Evolutionary conservation across 306 rosid genomes (phyloP).

Genomic region (Begonia masoniana): DNA sequence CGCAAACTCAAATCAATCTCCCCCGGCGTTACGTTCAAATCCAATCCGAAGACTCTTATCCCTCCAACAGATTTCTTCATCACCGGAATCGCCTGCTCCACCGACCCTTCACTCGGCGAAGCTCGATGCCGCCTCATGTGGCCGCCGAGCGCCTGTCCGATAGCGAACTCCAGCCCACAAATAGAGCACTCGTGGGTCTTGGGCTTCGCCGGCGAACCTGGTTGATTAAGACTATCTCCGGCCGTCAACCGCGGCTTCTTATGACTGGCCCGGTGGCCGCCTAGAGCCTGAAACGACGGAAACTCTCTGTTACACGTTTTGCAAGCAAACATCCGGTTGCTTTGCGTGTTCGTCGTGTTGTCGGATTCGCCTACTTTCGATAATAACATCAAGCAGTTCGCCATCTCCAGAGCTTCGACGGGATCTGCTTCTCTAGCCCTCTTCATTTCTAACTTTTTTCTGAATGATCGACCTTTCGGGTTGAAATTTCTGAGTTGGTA

Average conservation of each 20-base stretch:
- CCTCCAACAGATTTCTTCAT: conserved; percentile 1
- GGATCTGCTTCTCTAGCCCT: conserved; percentile 26
- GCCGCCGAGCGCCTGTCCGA: conserved; percentile 88
- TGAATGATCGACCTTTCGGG: too few species aligned
- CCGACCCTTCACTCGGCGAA: conserved; percentile 16
- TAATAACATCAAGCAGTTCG: conserved; percentile 38
- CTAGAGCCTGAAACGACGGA: conserved; percentile 70
- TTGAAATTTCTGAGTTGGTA: too few species aligned
- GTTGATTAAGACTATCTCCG: conserved; percentile 1
- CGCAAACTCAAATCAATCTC: conserved; percentile 31
- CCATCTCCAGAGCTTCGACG: conserved; percentile 3
- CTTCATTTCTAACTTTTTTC: conserved; percentile 20
- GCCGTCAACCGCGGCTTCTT: conserved; percentile 37
- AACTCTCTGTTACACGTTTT: conserved; percentile 52
- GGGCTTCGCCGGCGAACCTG: conserved; percentile 12
- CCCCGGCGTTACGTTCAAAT: conserved; percentile 33
- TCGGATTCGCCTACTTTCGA: conserved; percentile 26
- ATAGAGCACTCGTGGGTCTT: conserved; percentile 56
- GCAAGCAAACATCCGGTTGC: conserved; percentile 33
- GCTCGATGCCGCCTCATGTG: conserved; percentile 77
- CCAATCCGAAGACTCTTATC: conserved; percentile 26
- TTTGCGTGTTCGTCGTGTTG: not conserved
- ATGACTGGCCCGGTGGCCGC: conserved; percentile 85
- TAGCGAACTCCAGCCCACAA: conserved; percentile 51
- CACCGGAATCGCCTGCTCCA: too few species aligned